Percentiles rank a stretch among this genome's conserved stretches.
Evolutionary conservation across 2,329 filamentous ascomycete genomes (phyloP).

Genomic region (Trichoderma guizhouense): DNA sequence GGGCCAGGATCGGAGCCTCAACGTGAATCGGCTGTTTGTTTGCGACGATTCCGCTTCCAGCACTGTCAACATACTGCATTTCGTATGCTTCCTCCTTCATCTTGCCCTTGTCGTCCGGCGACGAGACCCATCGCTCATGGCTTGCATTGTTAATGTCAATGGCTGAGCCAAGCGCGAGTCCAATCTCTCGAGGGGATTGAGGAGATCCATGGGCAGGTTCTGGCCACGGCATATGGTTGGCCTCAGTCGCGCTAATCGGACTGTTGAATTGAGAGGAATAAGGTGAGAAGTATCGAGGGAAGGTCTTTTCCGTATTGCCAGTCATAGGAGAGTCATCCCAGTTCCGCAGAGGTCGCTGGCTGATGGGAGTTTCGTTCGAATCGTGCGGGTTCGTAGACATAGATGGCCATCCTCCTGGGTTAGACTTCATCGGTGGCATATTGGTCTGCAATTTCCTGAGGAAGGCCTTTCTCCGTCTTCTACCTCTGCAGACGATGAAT

Average conservation of each 20-base stretch:
- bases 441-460: slow-evolving; percentile 47
- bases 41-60: slow-evolving; percentile 1
- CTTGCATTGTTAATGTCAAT: neutral
- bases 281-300: slow-evolving; percentile 54
- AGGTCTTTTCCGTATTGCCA: slow-evolving; percentile 38
- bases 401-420: slow-evolving; percentile 42
- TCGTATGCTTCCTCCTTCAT: slow-evolving; percentile 39
- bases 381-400: slow-evolving; percentile 24
- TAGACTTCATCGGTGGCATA: slow-evolving; percentile 22
- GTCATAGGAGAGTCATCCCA: slow-evolving; percentile 50
- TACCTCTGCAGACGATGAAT: slow-evolving; percentile 55
- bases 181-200: slow-evolving; percentile 20
- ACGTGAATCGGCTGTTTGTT: slow-evolving; percentile 23
- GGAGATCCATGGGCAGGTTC: slow-evolving; percentile 17
- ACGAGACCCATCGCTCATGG: slow-evolving; percentile 21
- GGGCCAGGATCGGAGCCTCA: slow-evolving; percentile 42
- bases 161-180: slow-evolving; percentile 20
- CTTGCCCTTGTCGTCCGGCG: slow-evolving; percentile 42
- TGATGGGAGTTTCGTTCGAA: slow-evolving; percentile 28
- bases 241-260: slow-evolving; percentile 47
- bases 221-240: slow-evolving; percentile 37
- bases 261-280: slow-evolving; percentile 60
- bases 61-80: slow-evolving; percentile 32
- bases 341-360: slow-evolving; percentile 26
- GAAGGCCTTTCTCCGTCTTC: slow-evolving; percentile 51